A percentile compares a stretch with the other conserved stretches of the same genome.
These are phyloP conservation scores for Coemansia sp. DNA, from an alignment of 192 early-diverging fungal species.

Conservation along the genomic window DNA sequence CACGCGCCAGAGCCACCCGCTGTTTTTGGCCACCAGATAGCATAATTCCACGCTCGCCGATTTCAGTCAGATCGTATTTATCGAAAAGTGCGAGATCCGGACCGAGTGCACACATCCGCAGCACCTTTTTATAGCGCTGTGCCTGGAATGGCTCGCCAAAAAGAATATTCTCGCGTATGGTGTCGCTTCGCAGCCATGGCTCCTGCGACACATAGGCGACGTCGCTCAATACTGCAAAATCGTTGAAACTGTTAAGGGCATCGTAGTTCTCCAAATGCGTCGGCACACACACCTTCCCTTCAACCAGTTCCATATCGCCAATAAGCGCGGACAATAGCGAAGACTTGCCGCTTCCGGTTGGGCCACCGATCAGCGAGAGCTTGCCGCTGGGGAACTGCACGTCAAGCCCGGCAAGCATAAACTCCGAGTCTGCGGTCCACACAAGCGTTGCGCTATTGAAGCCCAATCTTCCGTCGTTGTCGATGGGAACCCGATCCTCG, in stretches of 20 bases:
- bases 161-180: constrained; percentile 76
- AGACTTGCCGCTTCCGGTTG: constrained; percentile 87
- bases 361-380: constrained; percentile 74
- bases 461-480: constrained; percentile 41
- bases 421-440: constrained; percentile 8
- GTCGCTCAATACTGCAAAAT: constrained; percentile 7
- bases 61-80: constrained; percentile 89
- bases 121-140: constrained; percentile 67
- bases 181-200: constrained; percentile 68
- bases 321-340: constrained; percentile 77
- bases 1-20: constrained; percentile 81
- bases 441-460: constrained; percentile 30
- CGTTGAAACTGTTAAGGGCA: not conserved
- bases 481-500: constrained; percentile 6
- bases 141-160: constrained; percentile 76
- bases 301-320: constrained; percentile 64
- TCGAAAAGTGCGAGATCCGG: constrained; percentile 77
- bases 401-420: constrained; percentile 60
- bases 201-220: constrained; percentile 86
- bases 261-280: constrained; percentile 7
- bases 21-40: constrained; percentile 84
- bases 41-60: constrained; percentile 83
- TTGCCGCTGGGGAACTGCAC: constrained; percentile 63
- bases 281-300: constrained; percentile 18
- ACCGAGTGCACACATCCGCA: constrained; percentile 75